A percentile compares a stretch with the other conserved stretches of the same genome.
phyloP scores from a whole-genome alignment of 2,329 filamentous ascomycete genomes.

The Botrytis fabae region DNA sequence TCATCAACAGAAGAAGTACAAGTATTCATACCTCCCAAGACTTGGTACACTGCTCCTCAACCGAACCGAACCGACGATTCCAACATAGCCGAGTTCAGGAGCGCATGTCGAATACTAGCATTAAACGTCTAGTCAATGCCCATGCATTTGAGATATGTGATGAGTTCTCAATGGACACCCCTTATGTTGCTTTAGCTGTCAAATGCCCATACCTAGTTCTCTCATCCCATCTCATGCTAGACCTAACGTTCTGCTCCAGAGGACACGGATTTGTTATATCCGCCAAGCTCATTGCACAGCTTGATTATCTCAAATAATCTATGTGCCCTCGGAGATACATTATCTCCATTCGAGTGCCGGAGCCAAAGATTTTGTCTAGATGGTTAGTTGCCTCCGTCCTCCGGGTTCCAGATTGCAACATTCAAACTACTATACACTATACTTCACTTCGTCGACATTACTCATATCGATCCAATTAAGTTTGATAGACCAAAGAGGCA shows the following conservation, averaged over 20 bases:
- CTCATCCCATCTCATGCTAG: background rate
- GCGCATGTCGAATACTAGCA: background rate
- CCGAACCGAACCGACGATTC: background rate
- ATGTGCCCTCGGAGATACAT: background rate
- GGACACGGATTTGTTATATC: background rate
- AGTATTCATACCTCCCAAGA: background rate
- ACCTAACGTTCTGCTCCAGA: background rate
- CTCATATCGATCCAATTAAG: background rate
- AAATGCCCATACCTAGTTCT: background rate
- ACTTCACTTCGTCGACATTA: background rate
- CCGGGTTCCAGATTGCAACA: background rate
- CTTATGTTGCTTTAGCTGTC: background rate
- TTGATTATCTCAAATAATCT: background rate
- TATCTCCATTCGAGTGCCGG: background rate
- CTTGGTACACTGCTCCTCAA: background rate
- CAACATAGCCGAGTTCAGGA: background rate
- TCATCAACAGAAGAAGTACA: background rate
- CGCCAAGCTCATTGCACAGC: background rate
- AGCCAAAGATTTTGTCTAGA: background rate
- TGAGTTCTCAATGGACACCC: background rate
- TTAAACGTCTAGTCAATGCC: background rate
- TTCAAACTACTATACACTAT: background rate
- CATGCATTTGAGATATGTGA: background rate
- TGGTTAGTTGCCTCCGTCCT: background rate
- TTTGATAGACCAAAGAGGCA: background rate